Base-by-base conservation (phyloP, 371 early-diverging fungal genomes). In the Mortierella sp. region DNA sequence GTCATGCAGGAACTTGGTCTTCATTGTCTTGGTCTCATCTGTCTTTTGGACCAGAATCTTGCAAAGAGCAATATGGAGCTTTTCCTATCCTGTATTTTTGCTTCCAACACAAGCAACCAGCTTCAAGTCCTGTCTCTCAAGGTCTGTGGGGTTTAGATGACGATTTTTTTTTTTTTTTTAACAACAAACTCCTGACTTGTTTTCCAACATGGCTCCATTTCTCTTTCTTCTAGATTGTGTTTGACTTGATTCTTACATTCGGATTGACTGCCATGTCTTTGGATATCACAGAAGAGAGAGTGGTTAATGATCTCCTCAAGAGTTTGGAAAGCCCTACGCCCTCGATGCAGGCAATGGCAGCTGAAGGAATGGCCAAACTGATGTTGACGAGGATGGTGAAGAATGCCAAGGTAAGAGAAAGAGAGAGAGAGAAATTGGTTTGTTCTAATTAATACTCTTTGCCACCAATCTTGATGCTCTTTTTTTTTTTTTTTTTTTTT, bases 1-100 rank as follows among this genome's bases (percentile, higher is more conserved):
- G 84, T 88, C 3, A 70, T 94, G 47, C 89, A 91, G 44, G 91
- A 92, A 72, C 87, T 90, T 53, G 95, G 94, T 25, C 81, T 95
- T 26, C 90, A 94, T 65, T 95, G 96, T 64, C 83, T 96, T 44
- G 94, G 93, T 12, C 84, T 95, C 30, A 88, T 88, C 64, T 95
- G 95, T 66, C 77, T 87, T 9, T 75, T 94, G 29, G 95, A 93
- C 57, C 72, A 75, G 51, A 63, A 52, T 23, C 66, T 79, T 37
- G 79, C 79, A 5, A 58, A 68, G 55, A 70, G 65, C 51, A 79
- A 79, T 45, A 72, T 79, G 70, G 79, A 79, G 23, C 61, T 79
- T 37, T 79, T 79, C 67, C 52, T 79, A 59, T 72, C 79, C 15
- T 79, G 79, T 44, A 65, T 72, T 26, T 79, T 79, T 66, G 79